Percentiles rank a stretch among this genome's conserved stretches.
Evolutionary conservation across 1,139 yeast species (phyloP).

Genomic region (Wickerhamiella infanticola): DNA sequence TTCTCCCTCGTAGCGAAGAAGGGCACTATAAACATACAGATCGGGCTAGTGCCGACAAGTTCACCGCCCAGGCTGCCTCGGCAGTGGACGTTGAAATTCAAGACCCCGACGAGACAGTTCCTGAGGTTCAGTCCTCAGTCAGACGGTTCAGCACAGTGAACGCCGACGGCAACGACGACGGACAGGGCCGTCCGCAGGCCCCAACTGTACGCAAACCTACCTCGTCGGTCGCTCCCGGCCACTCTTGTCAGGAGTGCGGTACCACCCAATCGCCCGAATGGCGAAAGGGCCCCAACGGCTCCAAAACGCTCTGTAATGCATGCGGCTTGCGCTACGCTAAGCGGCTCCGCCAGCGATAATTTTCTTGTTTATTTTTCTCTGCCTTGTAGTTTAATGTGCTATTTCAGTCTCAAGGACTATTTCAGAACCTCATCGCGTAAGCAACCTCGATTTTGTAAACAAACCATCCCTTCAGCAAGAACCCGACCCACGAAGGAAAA

Average conservation of each 20-base stretch:
- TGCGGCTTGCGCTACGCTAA: constrained; percentile 45
- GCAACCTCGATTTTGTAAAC: neutral
- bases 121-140: neutral
- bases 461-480: neutral
- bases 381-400: no score
- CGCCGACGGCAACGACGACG: neutral
- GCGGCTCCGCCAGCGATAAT: constrained; percentile 17
- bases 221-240: neutral
- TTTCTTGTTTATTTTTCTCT: no score
- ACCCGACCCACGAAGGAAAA: neutral
- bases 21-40: neutral
- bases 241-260: constrained; percentile 33
- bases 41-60: neutral
- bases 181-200: neutral
- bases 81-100: neutral
- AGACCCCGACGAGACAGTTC: constrained; percentile 1
- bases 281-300: constrained; percentile 54
- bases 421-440: constrained; percentile 6
- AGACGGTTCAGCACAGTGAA: neutral
- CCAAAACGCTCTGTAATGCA: constrained; percentile 48
- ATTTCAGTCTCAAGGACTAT: no score
- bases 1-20: neutral
- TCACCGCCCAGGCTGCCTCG: neutral
- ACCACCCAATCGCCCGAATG: constrained; percentile 53
- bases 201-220: neutral